Evolutionary conservation across 2,329 filamentous ascomycete genomes (phyloP), one percentile per base, ranked within the genome.

Genomic region (Botrytis elliptica): DNA sequence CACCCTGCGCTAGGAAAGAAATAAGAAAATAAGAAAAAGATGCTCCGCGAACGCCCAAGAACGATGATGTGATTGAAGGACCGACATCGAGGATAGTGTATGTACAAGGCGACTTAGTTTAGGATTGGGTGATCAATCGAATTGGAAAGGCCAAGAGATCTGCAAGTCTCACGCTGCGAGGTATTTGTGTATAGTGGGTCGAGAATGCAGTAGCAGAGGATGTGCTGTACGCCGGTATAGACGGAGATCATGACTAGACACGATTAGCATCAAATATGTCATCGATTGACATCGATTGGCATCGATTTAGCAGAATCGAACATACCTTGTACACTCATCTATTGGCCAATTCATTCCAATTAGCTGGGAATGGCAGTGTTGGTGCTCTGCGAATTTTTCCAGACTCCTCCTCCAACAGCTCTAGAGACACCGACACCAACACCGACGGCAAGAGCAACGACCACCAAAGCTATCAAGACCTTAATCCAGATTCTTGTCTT

Each of bases 341-440:
- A 55, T 68, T 46, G 38, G n/a, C 22, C 40, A 52, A 38, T 38
- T 55, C 42, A 25, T 63, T 12, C 44, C 69, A 71, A 9, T 16
- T 42, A 71, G 44, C 36, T 49, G 18, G 55, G 10, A 68, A 74
- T 74, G 4, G 73, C 66, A 42, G 66, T 63, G 73, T 80, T 75
- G n/a, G 75, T 70, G 29, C 62, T 67, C 33, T 70, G 42, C 40
- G 78, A 75, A 67, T 79, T 84, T 81, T 83, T 81, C 88, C 88
- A 90, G 76, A 90, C 88, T 25, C 85, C 84, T n/a, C 88, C 88
- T 20, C 86, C 86, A 1, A 90, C 83, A 4, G 88, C 85, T 81
- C 88, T 90, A 84, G 88, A 90, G 77, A 91, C 84, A 67, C 89
- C 89, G 64, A 91, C 84, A 36, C 89, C 89, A 36, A 91, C 79